Evolutionary conservation across 176 grass and related monocot species (phyloP).

Genomic region (Hsuehochloa calcarea): DNA sequence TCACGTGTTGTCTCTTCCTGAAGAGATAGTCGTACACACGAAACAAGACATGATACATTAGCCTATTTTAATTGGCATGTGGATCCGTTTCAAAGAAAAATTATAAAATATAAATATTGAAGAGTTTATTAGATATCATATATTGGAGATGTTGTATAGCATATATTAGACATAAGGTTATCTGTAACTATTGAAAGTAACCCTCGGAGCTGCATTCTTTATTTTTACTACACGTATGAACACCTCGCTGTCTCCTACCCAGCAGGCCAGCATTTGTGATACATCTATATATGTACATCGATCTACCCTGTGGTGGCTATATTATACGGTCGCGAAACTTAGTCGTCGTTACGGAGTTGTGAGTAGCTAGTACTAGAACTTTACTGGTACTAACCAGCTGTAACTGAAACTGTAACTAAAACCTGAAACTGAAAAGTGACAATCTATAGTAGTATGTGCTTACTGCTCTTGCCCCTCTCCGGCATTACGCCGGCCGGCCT

Average conservation of each 20-base stretch:
- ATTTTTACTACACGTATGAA: constrained; percentile 32
- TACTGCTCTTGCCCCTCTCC: constrained; percentile 2
- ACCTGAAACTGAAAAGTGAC: constrained; percentile 24
- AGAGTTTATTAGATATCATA: no score
- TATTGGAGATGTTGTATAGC: no score
- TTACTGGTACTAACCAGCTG: constrained; percentile 14
- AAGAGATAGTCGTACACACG: no score
- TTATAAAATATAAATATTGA: no score
- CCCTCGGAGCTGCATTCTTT: constrained; percentile 24
- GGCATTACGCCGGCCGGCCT: constrained; percentile 37
- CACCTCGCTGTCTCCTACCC: background rate
- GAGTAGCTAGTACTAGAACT: constrained; percentile 13
- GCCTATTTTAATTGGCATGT: no score
- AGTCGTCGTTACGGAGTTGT: constrained; percentile 18
- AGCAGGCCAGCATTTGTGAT: background rate
- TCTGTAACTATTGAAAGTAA: no score
- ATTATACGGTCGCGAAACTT: constrained; percentile 49
- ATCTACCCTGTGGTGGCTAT: constrained; percentile 22
- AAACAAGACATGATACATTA: no score
- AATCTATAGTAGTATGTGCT: constrained; percentile 21
- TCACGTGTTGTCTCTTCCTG: no score
- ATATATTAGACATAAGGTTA: no score
- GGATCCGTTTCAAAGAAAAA: no score
- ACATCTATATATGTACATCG: constrained; percentile 23
- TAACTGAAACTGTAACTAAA: constrained; percentile 31